Conservation (phyloP, 345 rosid genomes). For the Leavenworthia alabamica region DNA sequence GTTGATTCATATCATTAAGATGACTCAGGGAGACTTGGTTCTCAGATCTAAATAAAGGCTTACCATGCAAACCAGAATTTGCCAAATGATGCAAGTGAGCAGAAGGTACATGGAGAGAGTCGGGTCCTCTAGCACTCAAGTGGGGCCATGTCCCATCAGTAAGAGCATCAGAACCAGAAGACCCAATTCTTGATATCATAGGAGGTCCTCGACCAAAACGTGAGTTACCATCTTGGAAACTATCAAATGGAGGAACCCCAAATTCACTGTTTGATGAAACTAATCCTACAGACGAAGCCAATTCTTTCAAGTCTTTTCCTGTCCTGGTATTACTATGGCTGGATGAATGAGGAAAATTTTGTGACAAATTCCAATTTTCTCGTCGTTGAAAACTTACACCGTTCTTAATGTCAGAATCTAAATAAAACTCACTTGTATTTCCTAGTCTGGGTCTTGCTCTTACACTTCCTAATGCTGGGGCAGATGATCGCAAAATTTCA, state of each 20-base stretch:
- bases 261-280: constrained; percentile 40
- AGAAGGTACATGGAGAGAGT: constrained; percentile 39
- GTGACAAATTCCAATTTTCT: constrained; percentile 44
- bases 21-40: constrained; percentile 46
- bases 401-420: constrained; percentile 42
- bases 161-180: constrained; percentile 39
- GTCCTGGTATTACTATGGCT: constrained; percentile 35
- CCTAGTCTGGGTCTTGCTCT: constrained; percentile 46
- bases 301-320: constrained; percentile 39
- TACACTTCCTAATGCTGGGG: constrained; percentile 39
- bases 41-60: constrained; percentile 44
- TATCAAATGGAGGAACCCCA: constrained; percentile 36
- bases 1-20: constrained; percentile 42
- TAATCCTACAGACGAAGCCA: constrained; percentile 42
- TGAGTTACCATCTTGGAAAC: constrained; percentile 38
- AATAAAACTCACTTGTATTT: constrained; percentile 30
- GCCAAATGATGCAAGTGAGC: constrained; percentile 43
- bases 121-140: constrained; percentile 49
- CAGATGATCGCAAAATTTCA: constrained; percentile 44
- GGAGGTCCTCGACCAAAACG: constrained; percentile 37
- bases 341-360: constrained; percentile 39
- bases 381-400: constrained; percentile 34
- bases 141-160: constrained; percentile 50
- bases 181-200: constrained; percentile 35
- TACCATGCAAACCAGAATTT: constrained; percentile 41